phyloP scores from a whole-genome alignment of 1,284 basidiomycete species.

The Cryptococcus sp. region DNA sequence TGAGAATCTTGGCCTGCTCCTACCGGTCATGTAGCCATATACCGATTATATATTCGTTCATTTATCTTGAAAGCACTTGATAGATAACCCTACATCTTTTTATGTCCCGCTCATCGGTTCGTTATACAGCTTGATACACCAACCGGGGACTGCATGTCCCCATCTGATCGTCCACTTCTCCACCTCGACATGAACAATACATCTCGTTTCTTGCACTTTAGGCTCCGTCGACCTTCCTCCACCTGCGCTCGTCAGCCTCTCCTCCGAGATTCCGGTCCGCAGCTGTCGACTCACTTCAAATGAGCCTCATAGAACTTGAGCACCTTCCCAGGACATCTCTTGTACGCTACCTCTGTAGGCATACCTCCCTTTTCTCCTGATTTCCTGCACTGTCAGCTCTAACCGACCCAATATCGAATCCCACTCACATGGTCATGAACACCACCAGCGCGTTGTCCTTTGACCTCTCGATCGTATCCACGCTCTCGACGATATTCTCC shows the following conservation, averaged over 20 bases:
- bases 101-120: too few relatives aligned
- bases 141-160: too few relatives aligned
- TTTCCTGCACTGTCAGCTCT: background rate
- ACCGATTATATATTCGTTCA: too few relatives aligned
- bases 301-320: conserved; percentile 44
- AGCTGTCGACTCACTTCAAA: conserved; percentile 31
- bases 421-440: conserved; percentile 43
- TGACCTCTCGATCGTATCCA: conserved; percentile 40
- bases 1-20: too few relatives aligned
- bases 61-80: too few relatives aligned
- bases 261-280: background rate
- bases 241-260: background rate
- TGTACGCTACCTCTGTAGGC: conserved; percentile 27
- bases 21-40: too few relatives aligned
- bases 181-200: too few relatives aligned
- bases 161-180: too few relatives aligned
- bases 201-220: too few relatives aligned
- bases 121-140: too few relatives aligned
- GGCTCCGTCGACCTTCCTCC: background rate
- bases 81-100: too few relatives aligned
- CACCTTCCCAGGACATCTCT: conserved; percentile 39
- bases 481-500: conserved; percentile 35
- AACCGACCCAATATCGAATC: background rate
- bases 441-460: conserved; percentile 25
- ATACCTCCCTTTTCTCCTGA: conserved; percentile 34